These are phyloP conservation scores for Saitoella complicata DNA, from an alignment of 805 yeast genomes.

Conservation along the genomic window DNA sequence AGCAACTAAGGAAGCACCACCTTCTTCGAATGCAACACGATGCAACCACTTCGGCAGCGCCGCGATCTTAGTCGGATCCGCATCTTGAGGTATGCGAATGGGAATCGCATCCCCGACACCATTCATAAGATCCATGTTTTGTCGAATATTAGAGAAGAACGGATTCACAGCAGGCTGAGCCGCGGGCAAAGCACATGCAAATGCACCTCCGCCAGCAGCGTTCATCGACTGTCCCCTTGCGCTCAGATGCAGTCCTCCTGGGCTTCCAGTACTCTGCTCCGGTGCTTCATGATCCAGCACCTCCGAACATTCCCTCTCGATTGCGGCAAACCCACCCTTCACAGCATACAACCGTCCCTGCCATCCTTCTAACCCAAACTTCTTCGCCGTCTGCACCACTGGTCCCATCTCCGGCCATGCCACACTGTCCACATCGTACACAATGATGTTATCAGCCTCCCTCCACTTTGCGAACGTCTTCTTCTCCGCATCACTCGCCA, in stretches of 20 bases:
- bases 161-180: constrained; percentile 15
- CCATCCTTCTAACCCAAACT: constrained; percentile 9
- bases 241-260: background rate
- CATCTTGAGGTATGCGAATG: constrained; percentile 13
- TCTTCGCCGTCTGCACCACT: constrained; percentile 9
- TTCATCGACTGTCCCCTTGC: background rate
- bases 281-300: background rate
- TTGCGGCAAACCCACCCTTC: constrained; percentile 15
- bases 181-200: constrained; percentile 1
- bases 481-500: constrained; percentile 19
- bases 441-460: constrained; percentile 21
- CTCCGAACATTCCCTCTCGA: constrained; percentile 1
- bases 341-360: constrained; percentile 14
- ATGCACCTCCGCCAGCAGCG: background rate
- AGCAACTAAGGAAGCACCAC: constrained; percentile 27
- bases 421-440: constrained; percentile 33
- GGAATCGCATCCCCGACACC: constrained; percentile 18
- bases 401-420: constrained; percentile 4
- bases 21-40: constrained; percentile 21
- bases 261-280: background rate
- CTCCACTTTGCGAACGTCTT: constrained; percentile 14
- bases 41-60: constrained; percentile 42
- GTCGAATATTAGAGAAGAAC: constrained; percentile 17
- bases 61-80: constrained; percentile 6
- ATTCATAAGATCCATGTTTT: constrained; percentile 15